These are phyloP conservation scores for Sphaerulina musiva DNA, from an alignment of 2,329 filamentous ascomycete genomes.

Conservation along the genomic window DNA sequence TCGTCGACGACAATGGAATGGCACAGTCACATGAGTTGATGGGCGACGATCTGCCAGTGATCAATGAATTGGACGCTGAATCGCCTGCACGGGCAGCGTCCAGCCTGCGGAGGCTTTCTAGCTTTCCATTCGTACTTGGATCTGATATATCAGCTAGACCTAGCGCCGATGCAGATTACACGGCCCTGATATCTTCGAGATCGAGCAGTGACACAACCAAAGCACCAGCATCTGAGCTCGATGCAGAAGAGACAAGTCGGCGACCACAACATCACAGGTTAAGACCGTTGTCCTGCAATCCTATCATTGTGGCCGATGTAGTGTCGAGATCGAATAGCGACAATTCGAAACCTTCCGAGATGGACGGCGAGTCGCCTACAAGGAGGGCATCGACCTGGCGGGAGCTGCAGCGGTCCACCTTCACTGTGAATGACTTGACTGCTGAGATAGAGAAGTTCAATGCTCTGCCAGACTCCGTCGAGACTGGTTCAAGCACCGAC, in stretches of 20 bases:
- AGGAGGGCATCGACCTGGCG: constrained; percentile 6
- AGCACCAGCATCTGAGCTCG: constrained; percentile 3
- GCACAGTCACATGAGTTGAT: neutral
- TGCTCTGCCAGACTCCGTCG: neutral
- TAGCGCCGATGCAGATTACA: neutral
- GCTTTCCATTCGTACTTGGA: constrained; percentile 5
- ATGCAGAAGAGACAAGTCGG: neutral
- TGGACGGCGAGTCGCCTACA: constrained; percentile 12
- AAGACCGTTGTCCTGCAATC: neutral
- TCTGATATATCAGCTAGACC: neutral
- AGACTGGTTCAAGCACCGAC: neutral
- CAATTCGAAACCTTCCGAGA: neutral
- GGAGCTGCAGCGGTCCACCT: constrained; percentile 2
- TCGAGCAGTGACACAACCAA: constrained; percentile 4
- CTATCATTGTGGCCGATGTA: constrained; percentile 1
- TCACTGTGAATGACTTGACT: constrained; percentile 3
- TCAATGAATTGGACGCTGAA: constrained; percentile 9
- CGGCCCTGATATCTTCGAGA: neutral
- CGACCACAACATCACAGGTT: neutral
- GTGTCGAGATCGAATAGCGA: neutral
- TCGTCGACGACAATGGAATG: neutral
- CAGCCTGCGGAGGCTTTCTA: constrained; percentile 1
- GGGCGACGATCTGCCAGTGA: constrained; percentile 7
- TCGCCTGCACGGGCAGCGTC: neutral
- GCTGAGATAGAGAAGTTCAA: constrained; percentile 1